Evolutionary conservation across 2,329 filamentous ascomycete genomes (phyloP), one percentile per base, ranked within the genome.

Genomic region (Penicillium sp.): DNA sequence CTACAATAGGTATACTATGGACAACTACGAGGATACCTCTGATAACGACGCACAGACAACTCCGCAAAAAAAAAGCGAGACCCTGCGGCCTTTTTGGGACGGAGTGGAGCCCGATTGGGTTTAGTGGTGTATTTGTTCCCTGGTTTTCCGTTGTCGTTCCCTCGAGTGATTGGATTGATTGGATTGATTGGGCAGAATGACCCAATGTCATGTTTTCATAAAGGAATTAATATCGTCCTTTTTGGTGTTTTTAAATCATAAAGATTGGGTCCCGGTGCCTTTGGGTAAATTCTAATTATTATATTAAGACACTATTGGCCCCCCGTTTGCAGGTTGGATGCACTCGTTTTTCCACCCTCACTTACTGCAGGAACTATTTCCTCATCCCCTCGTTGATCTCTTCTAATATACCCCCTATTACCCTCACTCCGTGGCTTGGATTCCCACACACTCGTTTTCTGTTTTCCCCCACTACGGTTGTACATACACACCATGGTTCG

Each of bases 401-500:
- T 4, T 8, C 36, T 38, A 24, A 36, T 38, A 14, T 32, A 27
- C 2, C 18, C 46, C 44, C 38, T 46, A 54, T 16, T 39, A 39
- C 36, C 40, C 18, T 39, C 34, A 13, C 29, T 43, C 52, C 45
- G 52, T 54, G 52, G 42, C 47, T 50, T 50, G 42, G 11, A 54
- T 54, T 54, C 31, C 43, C 43, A 49, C 64, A 60, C 52, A 27
- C 53, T 58, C 62, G 54, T 59, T 49, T 59, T 66, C n/a, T 56
- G 59, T 58, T 45, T 57, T 55, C 46, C 43, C 18, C 18, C 18
- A 18, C 18, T 18, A 18, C 49, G 43, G 52, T 46, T 55, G 21
- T 55, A 55, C 47, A 59, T 59, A 56, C 47, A 53, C 52, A 63
- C 55, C 52, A 76, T 75, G 71, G 67, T 75, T 60, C 72, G 70